These are phyloP conservation scores for Saitozyma sp. DNA, from an alignment of 768 basidiomycete genomes.

Conservation along the genomic window DNA sequence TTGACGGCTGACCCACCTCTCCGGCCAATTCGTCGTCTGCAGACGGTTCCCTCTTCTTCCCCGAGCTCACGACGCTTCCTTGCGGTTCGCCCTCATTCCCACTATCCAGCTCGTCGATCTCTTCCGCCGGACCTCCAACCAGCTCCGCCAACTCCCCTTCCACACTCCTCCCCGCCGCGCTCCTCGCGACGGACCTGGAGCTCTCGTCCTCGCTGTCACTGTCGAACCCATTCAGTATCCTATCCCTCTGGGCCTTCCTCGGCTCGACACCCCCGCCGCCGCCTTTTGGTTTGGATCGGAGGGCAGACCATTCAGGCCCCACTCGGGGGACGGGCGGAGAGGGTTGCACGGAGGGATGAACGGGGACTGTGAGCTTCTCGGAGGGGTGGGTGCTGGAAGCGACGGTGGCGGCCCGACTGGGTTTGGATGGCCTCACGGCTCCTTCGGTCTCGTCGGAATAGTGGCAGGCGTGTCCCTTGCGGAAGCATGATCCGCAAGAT, in stretches of 20 bases:
- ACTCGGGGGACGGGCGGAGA: not conserved
- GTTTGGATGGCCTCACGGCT: not conserved
- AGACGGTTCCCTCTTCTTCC: slow-evolving; percentile 13
- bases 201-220: slow-evolving; percentile 25
- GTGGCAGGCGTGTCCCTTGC: slow-evolving; percentile 20
- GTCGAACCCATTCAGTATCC: slow-evolving; percentile 27
- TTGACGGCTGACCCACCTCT: slow-evolving; percentile 22
- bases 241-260: slow-evolving; percentile 13
- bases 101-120: slow-evolving; percentile 31
- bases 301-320: not conserved
- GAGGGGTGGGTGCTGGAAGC: slow-evolving; percentile 5
- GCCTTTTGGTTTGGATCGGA: not conserved
- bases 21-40: slow-evolving; percentile 28
- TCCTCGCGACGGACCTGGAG: not conserved
- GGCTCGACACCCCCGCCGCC: not conserved
- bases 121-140: slow-evolving; percentile 13
- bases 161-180: slow-evolving; percentile 3
- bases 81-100: slow-evolving; percentile 8
- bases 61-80: slow-evolving; percentile 5
- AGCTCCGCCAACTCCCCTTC: slow-evolving; percentile 6
- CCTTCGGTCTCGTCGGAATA: slow-evolving; percentile 22
- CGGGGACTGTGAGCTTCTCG: not conserved
- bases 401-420: slow-evolving; percentile 1
- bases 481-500: slow-evolving; percentile 22
- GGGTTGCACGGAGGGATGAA: not conserved